These are phyloP conservation scores for Sporothrix pseudoabietina DNA, from an alignment of 2,329 filamentous ascomycete genomes.

Conservation along the genomic window DNA sequence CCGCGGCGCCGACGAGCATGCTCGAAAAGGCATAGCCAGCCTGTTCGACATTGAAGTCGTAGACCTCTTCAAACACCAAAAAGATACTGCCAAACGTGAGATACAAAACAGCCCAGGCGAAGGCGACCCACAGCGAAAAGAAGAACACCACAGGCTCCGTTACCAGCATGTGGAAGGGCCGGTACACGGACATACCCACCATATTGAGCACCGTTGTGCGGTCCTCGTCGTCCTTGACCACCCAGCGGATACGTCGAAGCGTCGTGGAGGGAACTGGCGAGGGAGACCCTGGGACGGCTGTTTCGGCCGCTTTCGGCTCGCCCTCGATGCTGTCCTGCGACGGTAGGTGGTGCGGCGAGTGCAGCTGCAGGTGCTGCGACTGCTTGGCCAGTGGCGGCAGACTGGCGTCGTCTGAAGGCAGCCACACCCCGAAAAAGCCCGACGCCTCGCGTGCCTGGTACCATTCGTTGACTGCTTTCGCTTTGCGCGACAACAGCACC, in stretches of 20 bases:
- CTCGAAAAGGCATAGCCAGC: constrained; percentile 73
- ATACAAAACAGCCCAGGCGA: constrained; percentile 88
- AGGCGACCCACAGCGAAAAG: constrained; percentile 88
- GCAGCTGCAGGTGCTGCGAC: neutral
- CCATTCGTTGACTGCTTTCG: constrained; percentile 72
- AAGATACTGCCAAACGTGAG: constrained; percentile 80
- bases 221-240: constrained; percentile 76
- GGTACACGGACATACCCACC: constrained; percentile 71
- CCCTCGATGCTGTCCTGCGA: constrained; percentile 16
- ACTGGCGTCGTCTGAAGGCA: constrained; percentile 35
- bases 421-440: constrained; percentile 58
- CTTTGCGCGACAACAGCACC: constrained; percentile 77
- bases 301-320: neutral
- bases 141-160: constrained; percentile 80
- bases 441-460: constrained; percentile 71
- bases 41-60: constrained; percentile 68
- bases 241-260: constrained; percentile 70
- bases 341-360: neutral
- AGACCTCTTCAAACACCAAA: constrained; percentile 69
- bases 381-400: constrained; percentile 4
- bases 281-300: neutral
- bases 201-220: constrained; percentile 67
- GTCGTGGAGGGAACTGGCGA: neutral
- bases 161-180: constrained; percentile 75
- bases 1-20: constrained; percentile 66